Evolutionary conservation across 768 basidiomycete genomes (phyloP).

Genomic region (Pleurotus citrinopileatus): DNA sequence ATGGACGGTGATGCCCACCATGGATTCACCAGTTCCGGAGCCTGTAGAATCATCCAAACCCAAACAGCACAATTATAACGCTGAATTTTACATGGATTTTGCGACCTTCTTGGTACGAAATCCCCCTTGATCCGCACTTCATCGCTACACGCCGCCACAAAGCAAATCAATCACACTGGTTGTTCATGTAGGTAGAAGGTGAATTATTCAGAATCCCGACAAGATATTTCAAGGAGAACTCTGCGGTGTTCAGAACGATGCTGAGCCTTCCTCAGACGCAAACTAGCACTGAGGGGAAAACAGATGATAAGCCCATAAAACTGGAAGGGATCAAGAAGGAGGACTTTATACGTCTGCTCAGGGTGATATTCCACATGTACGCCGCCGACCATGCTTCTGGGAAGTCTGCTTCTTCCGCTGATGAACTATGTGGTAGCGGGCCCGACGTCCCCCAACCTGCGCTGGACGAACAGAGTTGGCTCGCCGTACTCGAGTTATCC

Average conservation of each 20-base stretch:
- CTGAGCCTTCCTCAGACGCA: neutral
- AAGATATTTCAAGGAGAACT: neutral
- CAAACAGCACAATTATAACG: neutral
- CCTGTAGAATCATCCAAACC: too few relatives aligned
- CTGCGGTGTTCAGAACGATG: neutral
- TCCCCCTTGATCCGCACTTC: neutral
- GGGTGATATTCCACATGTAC: neutral
- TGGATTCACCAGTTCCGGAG: too few relatives aligned
- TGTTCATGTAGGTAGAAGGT: neutral
- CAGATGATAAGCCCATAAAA: neutral
- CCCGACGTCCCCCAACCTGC: neutral
- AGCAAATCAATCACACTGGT: too few relatives aligned
- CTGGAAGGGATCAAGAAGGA: neutral
- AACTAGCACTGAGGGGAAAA: neutral
- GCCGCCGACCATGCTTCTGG: neutral
- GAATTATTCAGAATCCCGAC: neutral
- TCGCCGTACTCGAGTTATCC: constrained; percentile 9
- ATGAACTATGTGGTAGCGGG: neutral
- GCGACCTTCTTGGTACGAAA: neutral
- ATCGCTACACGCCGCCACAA: too few relatives aligned
- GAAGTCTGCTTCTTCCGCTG: neutral
- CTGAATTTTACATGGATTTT: neutral
- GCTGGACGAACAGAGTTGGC: constrained; percentile 8
- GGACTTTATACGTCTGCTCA: neutral
- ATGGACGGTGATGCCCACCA: too few relatives aligned